Conservation (phyloP, 768 basidiomycete genomes). For the Lactifluus hygrophoroides region DNA sequence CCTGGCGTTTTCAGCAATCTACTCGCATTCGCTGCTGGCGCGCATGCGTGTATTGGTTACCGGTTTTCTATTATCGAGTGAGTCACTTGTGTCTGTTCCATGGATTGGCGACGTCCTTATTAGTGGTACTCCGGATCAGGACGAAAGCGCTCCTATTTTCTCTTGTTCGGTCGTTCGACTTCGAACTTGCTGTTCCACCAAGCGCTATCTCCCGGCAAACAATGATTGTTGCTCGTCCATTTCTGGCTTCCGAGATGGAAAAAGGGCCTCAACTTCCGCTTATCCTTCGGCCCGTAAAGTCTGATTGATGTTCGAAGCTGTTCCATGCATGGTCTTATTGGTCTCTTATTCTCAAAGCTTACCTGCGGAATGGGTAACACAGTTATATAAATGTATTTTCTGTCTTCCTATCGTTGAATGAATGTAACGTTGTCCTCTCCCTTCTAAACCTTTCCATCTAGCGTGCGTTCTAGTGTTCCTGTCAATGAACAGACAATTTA, state of each 20-base stretch:
- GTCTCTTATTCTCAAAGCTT: no score
- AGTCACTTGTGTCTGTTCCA: background rate
- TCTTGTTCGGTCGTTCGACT: conserved; percentile 23
- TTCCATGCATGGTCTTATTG: no score
- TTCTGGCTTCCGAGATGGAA: background rate
- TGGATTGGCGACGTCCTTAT: background rate
- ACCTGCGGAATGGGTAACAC: no score
- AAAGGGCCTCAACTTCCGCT: conserved; percentile 17
- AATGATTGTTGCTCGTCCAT: conserved; percentile 16
- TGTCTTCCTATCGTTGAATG: no score
- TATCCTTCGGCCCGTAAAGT: conserved; percentile 8
- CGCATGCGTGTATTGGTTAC: conserved; percentile 21
- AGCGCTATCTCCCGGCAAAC: conserved; percentile 4
- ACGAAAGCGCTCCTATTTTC: conserved; percentile 24
- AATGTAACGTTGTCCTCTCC: no score
- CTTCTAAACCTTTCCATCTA: no score
- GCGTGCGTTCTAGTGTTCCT: no score
- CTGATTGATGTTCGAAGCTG: conserved; percentile 2
- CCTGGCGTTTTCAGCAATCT: conserved; percentile 17
- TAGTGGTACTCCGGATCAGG: conserved; percentile 3
- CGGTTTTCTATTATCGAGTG: conserved; percentile 19
- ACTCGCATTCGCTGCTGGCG: conserved; percentile 13
- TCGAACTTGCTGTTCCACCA: conserved; percentile 13
- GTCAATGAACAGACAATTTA: no score
- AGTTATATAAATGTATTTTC: no score